These are phyloP conservation scores for Lupinus albus DNA, from an alignment of 306 rosid genomes.

Conservation along the genomic window DNA sequence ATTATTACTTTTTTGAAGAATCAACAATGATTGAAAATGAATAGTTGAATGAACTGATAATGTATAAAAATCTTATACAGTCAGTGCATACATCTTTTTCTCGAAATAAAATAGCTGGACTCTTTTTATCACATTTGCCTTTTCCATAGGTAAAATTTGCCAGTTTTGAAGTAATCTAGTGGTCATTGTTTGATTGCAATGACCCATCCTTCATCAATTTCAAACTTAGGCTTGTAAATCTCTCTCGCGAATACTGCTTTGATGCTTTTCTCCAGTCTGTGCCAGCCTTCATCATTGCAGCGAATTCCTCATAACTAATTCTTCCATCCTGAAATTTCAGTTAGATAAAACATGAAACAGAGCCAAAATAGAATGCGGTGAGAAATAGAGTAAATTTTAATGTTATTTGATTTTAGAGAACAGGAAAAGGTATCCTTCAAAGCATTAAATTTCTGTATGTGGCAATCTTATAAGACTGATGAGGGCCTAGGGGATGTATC, in stretches of 20 bases:
- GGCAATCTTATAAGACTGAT: not conserved
- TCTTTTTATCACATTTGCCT: conserved; percentile 35
- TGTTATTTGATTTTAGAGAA: no score
- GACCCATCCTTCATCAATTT: conserved; percentile 77
- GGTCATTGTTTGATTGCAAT: conserved; percentile 36
- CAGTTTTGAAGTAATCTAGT: conserved; percentile 41
- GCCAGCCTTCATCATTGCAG: conserved; percentile 89
- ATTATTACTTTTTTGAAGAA: no score
- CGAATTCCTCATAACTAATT: conserved; percentile 86
- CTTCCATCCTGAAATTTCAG: conserved; percentile 71
- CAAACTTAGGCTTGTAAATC: conserved; percentile 74
- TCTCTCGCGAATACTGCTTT: conserved; percentile 86
- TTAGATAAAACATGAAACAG: conserved; percentile 2
- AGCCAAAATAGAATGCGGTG: no score
- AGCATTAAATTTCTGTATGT: not conserved
- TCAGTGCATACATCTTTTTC: no score
- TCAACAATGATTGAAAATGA: no score
- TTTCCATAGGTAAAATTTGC: conserved; percentile 28
- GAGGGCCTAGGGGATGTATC: not conserved
- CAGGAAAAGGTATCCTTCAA: not conserved
- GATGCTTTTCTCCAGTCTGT: conserved; percentile 93
- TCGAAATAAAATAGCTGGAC: conserved; percentile 16
- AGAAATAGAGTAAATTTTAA: no score
- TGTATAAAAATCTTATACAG: no score
- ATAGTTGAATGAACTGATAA: no score